Evolutionary conservation across 768 basidiomycete genomes (phyloP).

Genomic region (Cyclocybe aegerita): DNA sequence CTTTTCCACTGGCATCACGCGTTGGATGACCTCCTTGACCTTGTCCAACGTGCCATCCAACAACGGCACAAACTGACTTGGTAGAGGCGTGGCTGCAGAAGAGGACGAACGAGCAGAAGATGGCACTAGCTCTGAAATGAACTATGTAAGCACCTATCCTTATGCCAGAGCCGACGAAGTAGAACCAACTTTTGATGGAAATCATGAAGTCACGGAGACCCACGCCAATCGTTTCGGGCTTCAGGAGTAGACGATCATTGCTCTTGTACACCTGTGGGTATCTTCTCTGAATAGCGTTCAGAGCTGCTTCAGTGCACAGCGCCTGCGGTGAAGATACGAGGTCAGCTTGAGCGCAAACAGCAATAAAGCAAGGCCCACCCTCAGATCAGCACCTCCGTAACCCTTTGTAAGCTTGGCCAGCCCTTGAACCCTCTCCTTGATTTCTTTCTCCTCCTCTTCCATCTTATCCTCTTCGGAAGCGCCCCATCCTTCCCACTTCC

Average conservation of each 20-base stretch:
- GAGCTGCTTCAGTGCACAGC: slow-evolving; percentile 92
- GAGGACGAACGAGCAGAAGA: slow-evolving; percentile 92
- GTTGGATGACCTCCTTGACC: slow-evolving; percentile 70
- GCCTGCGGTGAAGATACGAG: slow-evolving; percentile 49
- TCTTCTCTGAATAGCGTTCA: slow-evolving; percentile 93
- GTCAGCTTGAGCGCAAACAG: slow-evolving; percentile 7
- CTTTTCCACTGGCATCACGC: slow-evolving; percentile 79
- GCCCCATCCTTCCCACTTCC: slow-evolving; percentile 85
- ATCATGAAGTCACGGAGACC: slow-evolving; percentile 95
- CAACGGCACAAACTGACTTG: slow-evolving; percentile 79
- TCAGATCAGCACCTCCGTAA: slow-evolving; percentile 94
- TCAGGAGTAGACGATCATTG: slow-evolving; percentile 77
- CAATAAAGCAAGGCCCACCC: slow-evolving; percentile 53
- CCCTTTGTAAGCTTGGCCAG: slow-evolving; percentile 92
- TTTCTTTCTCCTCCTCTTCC: slow-evolving; percentile 37
- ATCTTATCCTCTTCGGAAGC: slow-evolving; percentile 32
- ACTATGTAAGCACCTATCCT: slow-evolving; percentile 2
- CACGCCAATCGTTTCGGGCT: slow-evolving; percentile 83
- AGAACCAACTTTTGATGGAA: slow-evolving; percentile 85
- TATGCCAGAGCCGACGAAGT: slow-evolving; percentile 1
- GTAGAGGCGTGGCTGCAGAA: slow-evolving; percentile 82
- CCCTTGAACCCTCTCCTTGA: slow-evolving; percentile 74
- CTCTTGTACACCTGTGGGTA: slow-evolving; percentile 99
- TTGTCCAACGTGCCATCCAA: slow-evolving; percentile 66
- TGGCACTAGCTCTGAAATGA: slow-evolving; percentile 77